Percentiles rank a stretch among this genome's conserved stretches.
These are phyloP conservation scores for Lonicera japonica DNA, from an alignment of 129 eudicot genomes.

Conservation along the genomic window DNA sequence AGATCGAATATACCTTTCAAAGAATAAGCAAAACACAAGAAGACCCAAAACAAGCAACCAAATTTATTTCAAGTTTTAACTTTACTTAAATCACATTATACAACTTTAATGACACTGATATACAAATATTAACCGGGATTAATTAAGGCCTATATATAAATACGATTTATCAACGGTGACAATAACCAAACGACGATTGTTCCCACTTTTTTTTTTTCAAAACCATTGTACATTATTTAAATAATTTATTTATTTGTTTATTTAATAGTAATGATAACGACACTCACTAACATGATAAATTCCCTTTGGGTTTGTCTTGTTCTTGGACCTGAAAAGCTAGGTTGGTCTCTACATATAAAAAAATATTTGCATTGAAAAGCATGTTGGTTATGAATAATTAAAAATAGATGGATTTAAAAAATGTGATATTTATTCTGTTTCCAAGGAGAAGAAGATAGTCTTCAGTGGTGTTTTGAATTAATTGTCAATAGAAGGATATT, in stretches of 20 bases:
- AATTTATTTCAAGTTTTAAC: constrained; percentile 6
- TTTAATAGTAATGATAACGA: constrained; percentile 19
- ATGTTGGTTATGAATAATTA: too few species aligned
- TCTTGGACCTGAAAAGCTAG: constrained; percentile 3
- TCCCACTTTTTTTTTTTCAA: background rate
- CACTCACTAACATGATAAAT: constrained; percentile 25
- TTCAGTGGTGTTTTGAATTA: constrained; percentile 6
- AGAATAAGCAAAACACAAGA: constrained; percentile 22
- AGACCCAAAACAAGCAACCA: constrained; percentile 24
- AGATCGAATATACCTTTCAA: constrained; percentile 24
- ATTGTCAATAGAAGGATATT: constrained; percentile 5
- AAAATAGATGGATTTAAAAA: too few species aligned
- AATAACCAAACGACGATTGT: constrained; percentile 28
- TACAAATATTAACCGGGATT: background rate
- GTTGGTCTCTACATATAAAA: background rate
- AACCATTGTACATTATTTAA: background rate
- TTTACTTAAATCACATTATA: background rate
- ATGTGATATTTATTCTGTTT: constrained; percentile 13
- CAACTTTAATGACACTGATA: background rate
- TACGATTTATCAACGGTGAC: background rate
- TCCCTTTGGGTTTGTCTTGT: constrained; percentile 16
- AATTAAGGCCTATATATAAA: background rate
- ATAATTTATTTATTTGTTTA: background rate
- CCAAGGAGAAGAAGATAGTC: constrained; percentile 24
- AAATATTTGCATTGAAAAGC: too few species aligned